Evolutionary conservation across 1,139 yeast genomes (phyloP).

Genomic region (Protomyces inouyei): DNA sequence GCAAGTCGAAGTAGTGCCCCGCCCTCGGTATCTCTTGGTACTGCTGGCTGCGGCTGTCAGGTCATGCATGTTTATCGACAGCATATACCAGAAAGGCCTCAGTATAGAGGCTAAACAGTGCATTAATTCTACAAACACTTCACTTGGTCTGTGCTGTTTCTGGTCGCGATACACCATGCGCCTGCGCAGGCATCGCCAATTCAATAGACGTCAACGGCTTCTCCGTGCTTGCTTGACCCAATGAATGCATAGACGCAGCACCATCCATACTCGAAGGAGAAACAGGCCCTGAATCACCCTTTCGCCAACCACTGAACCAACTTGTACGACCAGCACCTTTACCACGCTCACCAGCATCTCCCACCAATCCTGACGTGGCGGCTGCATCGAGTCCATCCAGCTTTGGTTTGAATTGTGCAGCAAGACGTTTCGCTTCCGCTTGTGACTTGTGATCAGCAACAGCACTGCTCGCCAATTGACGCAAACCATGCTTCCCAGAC

Average conservation of each 20-base stretch:
- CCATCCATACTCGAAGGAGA: not conserved
- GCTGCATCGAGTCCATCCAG: not conserved
- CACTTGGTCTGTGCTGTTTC: not conserved
- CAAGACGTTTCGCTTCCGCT: conserved; percentile 9
- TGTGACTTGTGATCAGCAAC: conserved; percentile 14
- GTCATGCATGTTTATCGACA: too few species aligned
- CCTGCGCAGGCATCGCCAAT: not conserved
- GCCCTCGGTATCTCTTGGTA: too few species aligned
- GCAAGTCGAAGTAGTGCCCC: too few species aligned
- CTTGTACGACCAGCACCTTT: not conserved
- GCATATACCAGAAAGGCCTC: too few species aligned
- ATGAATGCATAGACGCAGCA: not conserved
- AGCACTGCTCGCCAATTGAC: conserved; percentile 9
- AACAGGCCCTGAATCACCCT: not conserved
- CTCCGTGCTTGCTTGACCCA: not conserved
- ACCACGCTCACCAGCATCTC: not conserved
- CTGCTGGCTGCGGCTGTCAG: too few species aligned
- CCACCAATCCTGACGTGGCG: not conserved
- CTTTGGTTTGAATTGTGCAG: conserved; percentile 17
- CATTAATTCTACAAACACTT: not conserved
- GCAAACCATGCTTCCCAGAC: conserved; percentile 7
- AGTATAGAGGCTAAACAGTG: too few species aligned
- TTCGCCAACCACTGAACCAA: not conserved
- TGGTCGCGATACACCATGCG: not conserved
- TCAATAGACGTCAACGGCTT: not conserved